Percentiles rank a stretch among this genome's conserved stretches.
phyloP scores from a whole-genome alignment of 768 basidiomycete species.

The Boletellus ananas region DNA sequence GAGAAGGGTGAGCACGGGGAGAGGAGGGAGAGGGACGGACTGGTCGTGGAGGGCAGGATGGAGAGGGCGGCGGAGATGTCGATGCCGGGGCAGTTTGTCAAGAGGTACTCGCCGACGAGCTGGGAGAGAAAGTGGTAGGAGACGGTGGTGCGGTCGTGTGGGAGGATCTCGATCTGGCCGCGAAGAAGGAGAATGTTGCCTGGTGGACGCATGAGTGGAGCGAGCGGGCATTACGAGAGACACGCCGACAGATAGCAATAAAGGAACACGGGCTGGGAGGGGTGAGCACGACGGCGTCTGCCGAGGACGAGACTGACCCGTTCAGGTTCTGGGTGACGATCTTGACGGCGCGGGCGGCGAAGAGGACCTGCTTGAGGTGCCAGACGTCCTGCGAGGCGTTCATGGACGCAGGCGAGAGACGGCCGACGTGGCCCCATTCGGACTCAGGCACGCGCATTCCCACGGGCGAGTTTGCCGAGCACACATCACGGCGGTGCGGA shows the following conservation, averaged over 20 bases:
- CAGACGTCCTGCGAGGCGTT: constrained; percentile 53
- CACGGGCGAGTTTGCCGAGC: too few relatives aligned
- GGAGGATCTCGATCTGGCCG: constrained; percentile 73
- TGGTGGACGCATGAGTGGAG: not conserved
- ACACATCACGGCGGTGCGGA: too few relatives aligned
- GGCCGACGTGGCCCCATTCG: not conserved
- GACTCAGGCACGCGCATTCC: not conserved
- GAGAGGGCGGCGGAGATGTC: constrained; percentile 31
- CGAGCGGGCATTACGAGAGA: not conserved
- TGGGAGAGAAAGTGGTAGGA: constrained; percentile 85
- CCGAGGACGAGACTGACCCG: constrained; percentile 40
- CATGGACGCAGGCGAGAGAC: not conserved
- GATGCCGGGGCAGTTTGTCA: constrained; percentile 46
- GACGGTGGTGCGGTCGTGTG: constrained; percentile 60
- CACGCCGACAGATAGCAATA: constrained; percentile 74
- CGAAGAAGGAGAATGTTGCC: constrained; percentile 88
- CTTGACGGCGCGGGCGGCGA: constrained; percentile 44
- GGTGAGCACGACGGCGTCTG: not conserved
- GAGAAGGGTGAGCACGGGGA: not conserved
- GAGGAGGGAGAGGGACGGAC: constrained; percentile 39
- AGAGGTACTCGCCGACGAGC: constrained; percentile 78
- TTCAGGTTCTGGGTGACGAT: constrained; percentile 84
- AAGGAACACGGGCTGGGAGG: constrained; percentile 77
- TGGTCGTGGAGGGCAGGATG: constrained; percentile 59
- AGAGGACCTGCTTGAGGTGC: constrained; percentile 69